Percentiles rank a stretch among this genome's conserved stretches.
Evolutionary conservation across 2,329 filamentous ascomycete species (phyloP).

Genomic region (Ophiosphaerella korrae): DNA sequence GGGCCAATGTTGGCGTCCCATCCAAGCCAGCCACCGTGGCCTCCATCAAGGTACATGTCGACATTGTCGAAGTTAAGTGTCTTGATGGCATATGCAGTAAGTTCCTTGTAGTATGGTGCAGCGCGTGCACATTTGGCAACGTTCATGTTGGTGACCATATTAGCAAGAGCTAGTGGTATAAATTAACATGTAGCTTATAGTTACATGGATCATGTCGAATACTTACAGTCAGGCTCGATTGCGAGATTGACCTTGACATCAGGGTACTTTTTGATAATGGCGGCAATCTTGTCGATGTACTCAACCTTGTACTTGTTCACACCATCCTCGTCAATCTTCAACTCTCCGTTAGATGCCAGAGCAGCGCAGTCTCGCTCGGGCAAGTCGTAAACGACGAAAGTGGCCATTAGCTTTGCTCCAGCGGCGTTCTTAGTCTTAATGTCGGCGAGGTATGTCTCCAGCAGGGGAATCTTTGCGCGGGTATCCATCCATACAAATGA

Average conservation of each 20-base stretch:
- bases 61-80: conserved; percentile 66
- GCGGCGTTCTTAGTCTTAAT: conserved; percentile 55
- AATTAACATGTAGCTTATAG: not conserved
- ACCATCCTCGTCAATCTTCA: conserved; percentile 59
- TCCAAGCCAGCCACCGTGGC: conserved; percentile 68
- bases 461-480: conserved; percentile 54
- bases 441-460: conserved; percentile 55
- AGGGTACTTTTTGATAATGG: conserved; percentile 59
- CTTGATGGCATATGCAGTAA: conserved; percentile 61
- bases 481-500: conserved; percentile 62
- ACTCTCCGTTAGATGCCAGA: conserved; percentile 67
- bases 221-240: conserved; percentile 48
- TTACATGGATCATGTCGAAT: conserved; percentile 40
- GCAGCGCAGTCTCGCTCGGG: conserved; percentile 69
- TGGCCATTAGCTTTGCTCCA: conserved; percentile 56
- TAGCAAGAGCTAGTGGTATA: conserved; percentile 54
- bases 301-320: conserved; percentile 55
- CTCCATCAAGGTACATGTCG: conserved; percentile 67
- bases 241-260: conserved; percentile 58
- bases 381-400: conserved; percentile 67
- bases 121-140: conserved; percentile 61
- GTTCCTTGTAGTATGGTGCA: conserved; percentile 60
- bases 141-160: conserved; percentile 65
- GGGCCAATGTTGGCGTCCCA: conserved; percentile 64
- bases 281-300: conserved; percentile 61